Evolutionary conservation across 148 eudicot genomes (phyloP), one percentile per base, ranked within the genome.

Genomic region (Amaranthus palmeri): DNA sequence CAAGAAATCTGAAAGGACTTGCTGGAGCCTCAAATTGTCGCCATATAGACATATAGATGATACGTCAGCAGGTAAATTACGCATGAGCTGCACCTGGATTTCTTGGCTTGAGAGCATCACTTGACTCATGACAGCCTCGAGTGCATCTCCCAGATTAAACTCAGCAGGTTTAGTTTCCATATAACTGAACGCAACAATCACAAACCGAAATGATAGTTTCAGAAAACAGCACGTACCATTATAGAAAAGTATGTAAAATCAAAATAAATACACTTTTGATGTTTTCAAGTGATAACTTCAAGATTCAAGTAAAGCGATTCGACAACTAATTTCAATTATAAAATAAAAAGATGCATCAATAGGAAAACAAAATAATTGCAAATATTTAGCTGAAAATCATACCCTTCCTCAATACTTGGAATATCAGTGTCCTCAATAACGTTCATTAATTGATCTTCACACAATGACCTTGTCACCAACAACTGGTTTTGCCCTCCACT

Each of bases 391-490:
- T 6, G 17, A 61, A 61, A 18, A 54, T 57, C 78, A 3, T 90
- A 92, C 97, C 97, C 82, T 86, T 88, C 93, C 81, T 92, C 97
- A 45, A 88, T 88, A 70, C 86, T 87, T 67, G 85, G 82, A 61
- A 92, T 82, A 72, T 90, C 96, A 70, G 81, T 82, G 69, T 92
- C 92, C 77, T 87, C 85, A 53, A 84, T 72, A 57, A 92, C 82
- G 74, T 85, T 87, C 74, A 83, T 80, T 65, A 90, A 79, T 56
- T 92, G 97, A 70, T 88, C 90, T 56, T 74, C 88, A 77, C 97
- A 92, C 72, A 88, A 76, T 57, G 77, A 70, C 73, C 93, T 85
- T 1, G 82, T 83, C 80, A 67, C 78, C 70, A 90, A 52, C 50
- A 87, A 51, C 78, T 78, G 80, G 65, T 69, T 81, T 76, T 92